Percentiles rank a stretch among this genome's conserved stretches.
Evolutionary conservation across 1,139 yeast species (phyloP).

Genomic region (Suhomyces bolitotheri): DNA sequence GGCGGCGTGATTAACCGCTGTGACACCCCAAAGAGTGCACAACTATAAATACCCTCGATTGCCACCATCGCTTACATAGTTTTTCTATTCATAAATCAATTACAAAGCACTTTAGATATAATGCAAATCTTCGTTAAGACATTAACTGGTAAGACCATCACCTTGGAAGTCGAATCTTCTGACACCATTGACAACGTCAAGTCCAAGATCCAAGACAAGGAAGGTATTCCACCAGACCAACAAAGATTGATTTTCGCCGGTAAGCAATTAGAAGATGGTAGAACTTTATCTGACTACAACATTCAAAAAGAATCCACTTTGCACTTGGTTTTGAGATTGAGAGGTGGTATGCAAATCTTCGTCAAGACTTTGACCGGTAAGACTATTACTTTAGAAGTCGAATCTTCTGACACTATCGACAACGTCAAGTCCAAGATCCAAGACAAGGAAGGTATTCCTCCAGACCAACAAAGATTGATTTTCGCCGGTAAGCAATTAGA

Average conservation of each 20-base stretch:
- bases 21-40: slow-evolving; percentile 6
- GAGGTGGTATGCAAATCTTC: slow-evolving; percentile 42
- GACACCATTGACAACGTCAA: slow-evolving; percentile 70
- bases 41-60: slow-evolving; percentile 15
- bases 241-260: slow-evolving; percentile 60
- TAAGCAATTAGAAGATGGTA: slow-evolving; percentile 65
- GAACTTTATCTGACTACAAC: slow-evolving; percentile 65
- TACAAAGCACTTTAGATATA: neutral
- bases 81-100: slow-evolving; percentile 4
- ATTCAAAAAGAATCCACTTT: slow-evolving; percentile 64
- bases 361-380: slow-evolving; percentile 87
- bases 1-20: slow-evolving; percentile 13
- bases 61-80: slow-evolving; percentile 12
- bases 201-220: slow-evolving; percentile 55
- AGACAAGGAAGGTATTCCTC: slow-evolving; percentile 95
- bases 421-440: slow-evolving; percentile 91
- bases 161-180: slow-evolving; percentile 69
- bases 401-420: slow-evolving; percentile 92
- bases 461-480: slow-evolving; percentile 91
- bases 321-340: slow-evolving; percentile 32
- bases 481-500: slow-evolving; percentile 94
- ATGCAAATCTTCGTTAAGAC: slow-evolving; percentile 50
- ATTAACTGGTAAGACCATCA: slow-evolving; percentile 70
- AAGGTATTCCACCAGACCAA: slow-evolving; percentile 55
- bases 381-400: slow-evolving; percentile 92